Percentiles rank a stretch among this genome's conserved stretches.
These are phyloP conservation scores for Cornus kousa DNA, from an alignment of 148 eudicot genomes.

Conservation along the genomic window DNA sequence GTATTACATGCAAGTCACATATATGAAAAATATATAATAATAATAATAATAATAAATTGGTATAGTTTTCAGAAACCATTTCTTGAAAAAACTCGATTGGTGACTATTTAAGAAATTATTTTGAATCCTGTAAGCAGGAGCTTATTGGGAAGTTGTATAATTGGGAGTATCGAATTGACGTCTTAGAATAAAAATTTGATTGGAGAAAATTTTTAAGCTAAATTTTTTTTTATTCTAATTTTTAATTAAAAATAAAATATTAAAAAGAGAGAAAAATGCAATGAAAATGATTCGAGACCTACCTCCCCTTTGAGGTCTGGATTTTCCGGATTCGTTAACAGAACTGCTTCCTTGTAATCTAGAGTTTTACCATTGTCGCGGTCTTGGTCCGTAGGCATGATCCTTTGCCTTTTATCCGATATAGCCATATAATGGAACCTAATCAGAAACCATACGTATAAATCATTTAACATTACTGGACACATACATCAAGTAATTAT, in stretches of 20 bases:
- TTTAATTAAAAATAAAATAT: no score
- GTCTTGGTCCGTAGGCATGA: constrained; percentile 62
- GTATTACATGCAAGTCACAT: not conserved
- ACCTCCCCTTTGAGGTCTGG: constrained; percentile 47
- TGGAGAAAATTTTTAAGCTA: no score
- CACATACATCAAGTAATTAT: no score
- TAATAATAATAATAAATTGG: no score
- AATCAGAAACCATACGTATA: not conserved
- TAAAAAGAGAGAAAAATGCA: no score
- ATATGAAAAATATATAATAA: not conserved
- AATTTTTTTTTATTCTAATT: no score
- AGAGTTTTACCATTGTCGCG: constrained; percentile 37
- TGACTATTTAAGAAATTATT: no score
- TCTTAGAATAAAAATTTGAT: no score
- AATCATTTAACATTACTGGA: no score
- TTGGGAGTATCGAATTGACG: no score
- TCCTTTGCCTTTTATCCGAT: constrained; percentile 61
- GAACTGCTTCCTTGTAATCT: constrained; percentile 66
- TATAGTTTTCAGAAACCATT: not conserved
- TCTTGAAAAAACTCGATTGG: not conserved
- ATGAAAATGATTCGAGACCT: not conserved
- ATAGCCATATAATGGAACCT: constrained; percentile 73
- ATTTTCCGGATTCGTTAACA: constrained; percentile 44
- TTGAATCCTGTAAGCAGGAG: no score
- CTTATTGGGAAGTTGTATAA: no score